Evolutionary conservation across 75 land plant species (phyloP).

Genomic region (Selaginella tamariscina): DNA sequence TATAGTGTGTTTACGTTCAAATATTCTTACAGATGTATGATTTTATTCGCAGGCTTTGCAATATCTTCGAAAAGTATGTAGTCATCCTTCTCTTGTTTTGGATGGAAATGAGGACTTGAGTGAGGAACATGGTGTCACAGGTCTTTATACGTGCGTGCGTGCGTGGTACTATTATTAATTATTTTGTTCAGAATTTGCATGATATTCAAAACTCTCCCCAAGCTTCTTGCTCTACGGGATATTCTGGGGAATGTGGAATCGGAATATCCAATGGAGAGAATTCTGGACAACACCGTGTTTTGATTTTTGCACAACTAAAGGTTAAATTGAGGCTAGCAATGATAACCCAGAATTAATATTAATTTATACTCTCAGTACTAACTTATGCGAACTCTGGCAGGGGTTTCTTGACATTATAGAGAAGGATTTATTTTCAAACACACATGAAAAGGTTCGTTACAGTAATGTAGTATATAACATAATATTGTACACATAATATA

Average conservation of each 20-base stretch:
- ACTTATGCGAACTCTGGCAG: conserved; percentile 51
- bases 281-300: conserved; percentile 76
- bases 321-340: not conserved
- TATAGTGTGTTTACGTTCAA: too few species aligned
- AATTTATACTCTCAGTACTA: too few species aligned
- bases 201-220: conserved; percentile 87
- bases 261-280: conserved; percentile 43
- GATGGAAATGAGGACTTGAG: not conserved
- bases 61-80: conserved; percentile 89
- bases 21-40: too few species aligned
- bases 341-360: not conserved
- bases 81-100: conserved; percentile 90
- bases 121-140: conserved; percentile 30
- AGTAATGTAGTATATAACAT: too few species aligned
- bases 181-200: too few species aligned
- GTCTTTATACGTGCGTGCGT: conserved; percentile 34
- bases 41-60: conserved; percentile 72
- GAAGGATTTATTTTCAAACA: conserved; percentile 74
- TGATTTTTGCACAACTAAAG: conserved; percentile 88
- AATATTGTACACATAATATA: too few species aligned
- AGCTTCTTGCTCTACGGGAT: conserved; percentile 84
- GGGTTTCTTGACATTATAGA: conserved; percentile 91
- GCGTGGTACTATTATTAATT: too few species aligned
- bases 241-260: conserved; percentile 93
- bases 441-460: conserved; percentile 82